Evolutionary conservation across 1,284 basidiomycete species (phyloP).

Genomic region (Quambalaria eucalypti): DNA sequence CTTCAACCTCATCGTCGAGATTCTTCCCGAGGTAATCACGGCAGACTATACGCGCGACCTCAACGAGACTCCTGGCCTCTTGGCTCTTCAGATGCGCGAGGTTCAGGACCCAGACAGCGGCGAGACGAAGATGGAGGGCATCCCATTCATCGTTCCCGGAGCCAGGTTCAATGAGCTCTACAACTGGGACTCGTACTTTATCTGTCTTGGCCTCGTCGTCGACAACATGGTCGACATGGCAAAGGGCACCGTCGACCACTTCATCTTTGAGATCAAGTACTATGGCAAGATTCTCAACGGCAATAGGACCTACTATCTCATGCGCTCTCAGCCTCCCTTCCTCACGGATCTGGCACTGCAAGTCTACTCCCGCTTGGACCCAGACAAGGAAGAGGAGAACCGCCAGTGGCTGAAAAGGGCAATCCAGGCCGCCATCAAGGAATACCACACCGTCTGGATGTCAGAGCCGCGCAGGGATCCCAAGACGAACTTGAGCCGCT

Average conservation of each 20-base stretch:
- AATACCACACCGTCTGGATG: slow-evolving; percentile 96
- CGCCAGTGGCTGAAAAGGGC: slow-evolving; percentile 85
- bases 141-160: slow-evolving; percentile 89
- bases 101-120: slow-evolving; percentile 56
- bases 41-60: slow-evolving; percentile 81
- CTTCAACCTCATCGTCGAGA: slow-evolving; percentile 79
- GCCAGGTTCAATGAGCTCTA: slow-evolving; percentile 91
- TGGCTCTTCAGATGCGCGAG: slow-evolving; percentile 85
- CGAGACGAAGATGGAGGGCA: slow-evolving; percentile 64
- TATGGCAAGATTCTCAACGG: slow-evolving; percentile 64
- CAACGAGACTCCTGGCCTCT: slow-evolving; percentile 83
- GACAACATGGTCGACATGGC: slow-evolving; percentile 89
- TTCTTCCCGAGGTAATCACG: slow-evolving; percentile 80
- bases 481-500: slow-evolving; percentile 85
- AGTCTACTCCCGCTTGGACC: slow-evolving; percentile 90
- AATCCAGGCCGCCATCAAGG: slow-evolving; percentile 93
- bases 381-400: slow-evolving; percentile 68
- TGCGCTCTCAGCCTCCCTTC: slow-evolving; percentile 93
- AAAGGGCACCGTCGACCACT: slow-evolving; percentile 94
- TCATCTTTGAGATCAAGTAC: slow-evolving; percentile 96
- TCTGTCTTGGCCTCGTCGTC: slow-evolving; percentile 81
- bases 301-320: slow-evolving; percentile 60
- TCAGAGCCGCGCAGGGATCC: slow-evolving; percentile 83
- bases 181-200: slow-evolving; percentile 62
- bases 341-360: slow-evolving; percentile 96